Base-by-base conservation (phyloP, 2,329 filamentous ascomycete species). In the Aspergillus flavus region DNA sequence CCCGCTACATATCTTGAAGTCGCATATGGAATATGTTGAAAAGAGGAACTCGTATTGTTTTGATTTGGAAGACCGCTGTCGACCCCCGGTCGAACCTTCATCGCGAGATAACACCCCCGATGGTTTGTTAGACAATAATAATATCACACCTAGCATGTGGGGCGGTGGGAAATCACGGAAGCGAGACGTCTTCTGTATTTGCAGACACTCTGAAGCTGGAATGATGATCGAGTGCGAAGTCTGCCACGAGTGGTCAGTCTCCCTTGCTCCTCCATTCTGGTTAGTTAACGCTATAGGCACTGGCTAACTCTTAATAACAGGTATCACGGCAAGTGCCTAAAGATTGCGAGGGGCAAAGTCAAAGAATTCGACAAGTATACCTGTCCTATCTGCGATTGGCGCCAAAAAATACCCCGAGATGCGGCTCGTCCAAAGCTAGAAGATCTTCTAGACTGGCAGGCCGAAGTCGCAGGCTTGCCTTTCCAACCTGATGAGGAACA, bases 141-240 rank as follows among this genome's bases (percentile, higher is more conserved):
- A 50, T 14, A 63, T 59, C 21, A 69, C 67, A 19, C 48, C 48
- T 16, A 76, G 69, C 48, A 70, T 74, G 62, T 79, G 78, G 76
- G 72, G 73, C 53, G 73, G 74, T 43, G 76, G 71, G 83, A 90
- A 71, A 85, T 91, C 71, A 61, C 76, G 74, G 61, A 83, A 86
- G 83, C 74, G 88, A 81, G 94, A 98, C 75, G 94, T 98, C 0
- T 99, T 98, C 77, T 99, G 95, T 78, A 97, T 99, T 69, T 99
- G 95, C 79, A 89, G 95, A 64, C 92, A 90, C 66, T 87, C 93
- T 7, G 95, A 99, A 78, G 93, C 94, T 43, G 95, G 95, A 58
- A 96, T 98, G 91, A 99, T 99, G 95, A 98, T 99, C 71, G 95
- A 99, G 79, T 99, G 95, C 76, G 95, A 98, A 76, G 84, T 97